A percentile compares a stretch with the other conserved stretches of the same genome.
Conservation (phyloP, 192 early-diverging fungal genomes). For the Coemansia sp. region DNA sequence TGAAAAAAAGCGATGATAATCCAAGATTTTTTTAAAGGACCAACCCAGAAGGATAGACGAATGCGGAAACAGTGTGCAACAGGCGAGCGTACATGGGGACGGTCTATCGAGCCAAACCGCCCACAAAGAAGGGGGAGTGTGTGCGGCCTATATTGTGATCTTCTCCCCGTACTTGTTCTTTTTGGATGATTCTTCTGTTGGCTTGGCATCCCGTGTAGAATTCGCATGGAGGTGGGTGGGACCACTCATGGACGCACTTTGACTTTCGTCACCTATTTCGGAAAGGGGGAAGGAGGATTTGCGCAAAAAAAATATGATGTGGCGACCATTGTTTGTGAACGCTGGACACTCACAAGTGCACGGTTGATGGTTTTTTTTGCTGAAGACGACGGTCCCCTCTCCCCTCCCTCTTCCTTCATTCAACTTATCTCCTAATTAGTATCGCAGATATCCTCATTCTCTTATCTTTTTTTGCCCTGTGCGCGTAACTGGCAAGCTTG, state of each 20-base stretch:
- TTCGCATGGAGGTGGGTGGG: not conserved
- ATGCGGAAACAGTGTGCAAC: not conserved
- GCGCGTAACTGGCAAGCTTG: not conserved
- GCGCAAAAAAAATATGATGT: not conserved
- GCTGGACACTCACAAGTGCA: not conserved
- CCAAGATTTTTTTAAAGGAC: not conserved
- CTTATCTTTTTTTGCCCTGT: not conserved
- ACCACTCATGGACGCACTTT: not conserved
- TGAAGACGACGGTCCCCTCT: not conserved
- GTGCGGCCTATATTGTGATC: not conserved
- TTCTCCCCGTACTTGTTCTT: not conserved
- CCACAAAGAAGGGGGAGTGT: not conserved
- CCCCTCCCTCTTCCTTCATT: not conserved
- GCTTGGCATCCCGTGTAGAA: slow-evolving; percentile 1
- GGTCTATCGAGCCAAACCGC: not conserved
- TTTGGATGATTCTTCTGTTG: not conserved
- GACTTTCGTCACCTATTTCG: not conserved
- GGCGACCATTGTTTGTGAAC: not conserved
- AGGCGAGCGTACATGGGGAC: not conserved
- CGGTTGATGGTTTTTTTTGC: not conserved
- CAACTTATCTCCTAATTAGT: not conserved
- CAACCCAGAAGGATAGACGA: not conserved
- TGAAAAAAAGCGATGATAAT: not conserved
- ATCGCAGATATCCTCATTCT: not conserved
- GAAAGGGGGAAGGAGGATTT: not conserved